Base-by-base conservation (phyloP, 768 basidiomycete species). In the Peribolospora kevripleyi region DNA sequence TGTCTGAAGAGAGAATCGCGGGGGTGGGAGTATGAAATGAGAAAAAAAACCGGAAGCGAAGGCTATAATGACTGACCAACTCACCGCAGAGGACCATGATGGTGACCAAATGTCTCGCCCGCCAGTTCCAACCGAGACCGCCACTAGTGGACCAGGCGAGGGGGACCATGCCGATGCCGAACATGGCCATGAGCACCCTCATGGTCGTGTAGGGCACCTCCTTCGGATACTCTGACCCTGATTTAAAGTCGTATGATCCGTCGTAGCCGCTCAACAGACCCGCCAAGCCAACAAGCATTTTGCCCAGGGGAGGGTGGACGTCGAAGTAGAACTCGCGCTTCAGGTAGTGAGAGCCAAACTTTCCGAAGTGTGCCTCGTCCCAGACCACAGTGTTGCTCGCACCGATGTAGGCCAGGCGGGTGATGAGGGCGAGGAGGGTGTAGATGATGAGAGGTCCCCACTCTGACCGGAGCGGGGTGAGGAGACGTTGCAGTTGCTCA, bases 281-380 rank as follows among this genome's bases (percentile, higher is more conserved):
- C 3, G 81, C 87, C 25, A 98, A 74, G 7, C 87, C 93, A 57
- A 98, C 91, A 54, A 98, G 75, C 88, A 98, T 97, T 73, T 98
- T 98, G 3, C 93, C 93, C 46, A 98, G 74, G 0, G 93, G 93
- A 5, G 93, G 93, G 63, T 98, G 93, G 10, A 60, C 59, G 64
- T 98, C 93, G 67, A 97, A 97, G 73, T 95, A 97, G 70, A 97
- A 97, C 67, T 93, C 87, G 64, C 88, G 83, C 69, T 95, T 93
- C 69, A 98, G 79, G 69, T 98, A 97, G 69, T 95, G 82, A 52
- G 85, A 85, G 52, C 86, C 93, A 69, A 98, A 97, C 70, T 98
- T 97, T 61, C 93, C 93, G 68, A 97, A 98, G 69, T 98, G 93
- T 45, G 93, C 91, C 63, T 98, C 93, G 68, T 98, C 93, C 93